Evolutionary conservation across 805 yeast species (phyloP).

Genomic region (Candida tammaniensis): DNA sequence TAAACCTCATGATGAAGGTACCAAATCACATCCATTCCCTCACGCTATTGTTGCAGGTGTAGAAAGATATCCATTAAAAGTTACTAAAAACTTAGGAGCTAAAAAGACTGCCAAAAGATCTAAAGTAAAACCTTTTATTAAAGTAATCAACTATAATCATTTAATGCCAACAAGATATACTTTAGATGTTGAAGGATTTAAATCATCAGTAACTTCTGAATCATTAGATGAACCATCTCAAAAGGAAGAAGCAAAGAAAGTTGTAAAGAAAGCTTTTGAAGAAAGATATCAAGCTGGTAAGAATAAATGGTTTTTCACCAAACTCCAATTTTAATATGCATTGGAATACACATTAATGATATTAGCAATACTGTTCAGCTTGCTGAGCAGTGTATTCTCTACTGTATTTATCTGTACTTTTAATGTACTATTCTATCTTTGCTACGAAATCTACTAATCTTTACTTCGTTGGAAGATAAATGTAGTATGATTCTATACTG

Average conservation of each 20-base stretch:
- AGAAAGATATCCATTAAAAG: constrained; percentile 97
- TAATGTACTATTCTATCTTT: no score
- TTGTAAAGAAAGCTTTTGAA: constrained; percentile 98
- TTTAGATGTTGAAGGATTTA: constrained; percentile 93
- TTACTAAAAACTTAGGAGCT: constrained; percentile 90
- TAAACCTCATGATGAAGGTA: constrained; percentile 97
- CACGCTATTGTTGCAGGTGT: constrained; percentile 99
- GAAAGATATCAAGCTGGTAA: constrained; percentile 99
- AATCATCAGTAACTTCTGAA: constrained; percentile 86
- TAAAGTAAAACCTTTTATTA: constrained; percentile 98
- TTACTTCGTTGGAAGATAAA: no score
- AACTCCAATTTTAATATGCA: constrained; percentile 68
- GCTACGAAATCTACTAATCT: no score
- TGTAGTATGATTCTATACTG: no score
- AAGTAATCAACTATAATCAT: constrained; percentile 99
- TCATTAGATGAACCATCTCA: constrained; percentile 96
- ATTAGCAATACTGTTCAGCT: neutral
- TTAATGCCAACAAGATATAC: constrained; percentile 99
- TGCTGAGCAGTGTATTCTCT: no score
- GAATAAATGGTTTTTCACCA: constrained; percentile 99
- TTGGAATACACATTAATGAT: neutral
- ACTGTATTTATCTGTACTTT: no score
- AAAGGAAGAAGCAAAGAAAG: constrained; percentile 98
- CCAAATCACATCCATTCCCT: constrained; percentile 98
- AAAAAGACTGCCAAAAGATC: constrained; percentile 97